phyloP scores from a whole-genome alignment of 108 stramenopile genomes.

The Cyclostephanos invisitatus region DNA sequence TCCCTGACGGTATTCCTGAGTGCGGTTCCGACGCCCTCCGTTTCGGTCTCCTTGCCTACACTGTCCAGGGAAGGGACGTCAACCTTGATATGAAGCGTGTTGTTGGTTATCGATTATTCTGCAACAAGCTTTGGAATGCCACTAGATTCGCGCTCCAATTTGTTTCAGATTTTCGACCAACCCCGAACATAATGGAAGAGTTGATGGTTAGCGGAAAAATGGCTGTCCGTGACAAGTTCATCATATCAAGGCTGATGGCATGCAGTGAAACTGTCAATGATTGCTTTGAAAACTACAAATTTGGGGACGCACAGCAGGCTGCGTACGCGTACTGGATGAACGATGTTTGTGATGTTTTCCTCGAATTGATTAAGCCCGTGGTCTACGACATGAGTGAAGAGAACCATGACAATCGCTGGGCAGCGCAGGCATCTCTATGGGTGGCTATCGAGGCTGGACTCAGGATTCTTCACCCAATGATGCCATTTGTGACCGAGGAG shows the following conservation, averaged over 20 bases:
- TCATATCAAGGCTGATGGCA: constrained; percentile 92
- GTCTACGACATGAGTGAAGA: constrained; percentile 75
- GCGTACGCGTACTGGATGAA: constrained; percentile 93
- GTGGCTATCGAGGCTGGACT: constrained; percentile 88
- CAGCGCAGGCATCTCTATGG: constrained; percentile 95
- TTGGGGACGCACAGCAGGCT: constrained; percentile 89
- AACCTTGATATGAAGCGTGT: constrained; percentile 98
- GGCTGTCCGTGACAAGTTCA: constrained; percentile 86
- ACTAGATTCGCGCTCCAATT: constrained; percentile 90
- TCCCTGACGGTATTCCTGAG: constrained; percentile 98
- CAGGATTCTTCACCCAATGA: constrained; percentile 96
- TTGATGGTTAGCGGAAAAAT: constrained; percentile 83
- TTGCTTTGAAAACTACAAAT: constrained; percentile 76
- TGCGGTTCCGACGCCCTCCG: constrained; percentile 99
- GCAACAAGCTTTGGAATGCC: constrained; percentile 99
- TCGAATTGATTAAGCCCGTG: constrained; percentile 98
- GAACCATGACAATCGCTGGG: constrained; percentile 79
- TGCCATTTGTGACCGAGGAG: constrained; percentile 99
- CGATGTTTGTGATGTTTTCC: constrained; percentile 95
- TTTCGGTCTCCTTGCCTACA: constrained; percentile 97
- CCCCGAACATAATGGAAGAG: constrained; percentile 77
- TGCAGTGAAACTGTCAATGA: constrained; percentile 71
- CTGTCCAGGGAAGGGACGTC: constrained; percentile 97
- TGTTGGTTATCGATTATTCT: constrained; percentile 97
- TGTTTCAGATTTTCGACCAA: constrained; percentile 88